Conservation (phyloP, 2,329 filamentous ascomycete genomes). For the Hypoxylon sp. region DNA sequence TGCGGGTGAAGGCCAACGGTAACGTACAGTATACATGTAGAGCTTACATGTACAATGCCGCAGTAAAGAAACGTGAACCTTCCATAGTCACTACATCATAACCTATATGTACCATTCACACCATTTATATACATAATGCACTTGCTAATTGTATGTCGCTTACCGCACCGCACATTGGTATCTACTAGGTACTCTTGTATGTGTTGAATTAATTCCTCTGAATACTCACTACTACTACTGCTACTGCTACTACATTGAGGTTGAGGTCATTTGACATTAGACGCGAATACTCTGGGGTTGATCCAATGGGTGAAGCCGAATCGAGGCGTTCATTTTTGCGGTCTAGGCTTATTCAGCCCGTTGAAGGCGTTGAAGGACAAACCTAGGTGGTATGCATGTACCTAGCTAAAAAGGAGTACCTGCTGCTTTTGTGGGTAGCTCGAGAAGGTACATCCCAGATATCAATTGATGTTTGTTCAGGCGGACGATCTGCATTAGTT, state of each 20-base stretch:
- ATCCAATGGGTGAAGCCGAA: not conserved
- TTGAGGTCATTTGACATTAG: not conserved
- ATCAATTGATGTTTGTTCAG: slow-evolving; percentile 24
- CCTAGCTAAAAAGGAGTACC: slow-evolving; percentile 1
- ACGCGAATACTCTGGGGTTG: not conserved
- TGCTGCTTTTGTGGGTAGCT: slow-evolving; percentile 1
- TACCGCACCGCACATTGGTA: slow-evolving; percentile 19
- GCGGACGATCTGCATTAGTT: slow-evolving; percentile 33
- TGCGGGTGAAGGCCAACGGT: slow-evolving; percentile 1
- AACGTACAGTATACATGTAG: not conserved
- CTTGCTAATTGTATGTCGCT: slow-evolving; percentile 29
- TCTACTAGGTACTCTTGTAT: not conserved
- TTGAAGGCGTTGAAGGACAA: not conserved
- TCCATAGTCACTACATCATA: too few species aligned
- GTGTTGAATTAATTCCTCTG: slow-evolving; percentile 2
- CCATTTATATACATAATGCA: not conserved
- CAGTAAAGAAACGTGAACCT: not conserved
- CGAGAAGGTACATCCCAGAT: slow-evolving; percentile 1
- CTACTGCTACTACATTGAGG: not conserved
- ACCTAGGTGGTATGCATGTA: not conserved
- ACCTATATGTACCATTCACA: too few species aligned
- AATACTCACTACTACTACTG: not conserved
- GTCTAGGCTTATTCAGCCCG: slow-evolving; percentile 3
- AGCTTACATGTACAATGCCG: not conserved
- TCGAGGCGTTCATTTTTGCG: not conserved